Evolutionary conservation across 495 filamentous ascomycete species (phyloP), one percentile per base, ranked within the genome.

Genomic region (Podospora didyma): DNA sequence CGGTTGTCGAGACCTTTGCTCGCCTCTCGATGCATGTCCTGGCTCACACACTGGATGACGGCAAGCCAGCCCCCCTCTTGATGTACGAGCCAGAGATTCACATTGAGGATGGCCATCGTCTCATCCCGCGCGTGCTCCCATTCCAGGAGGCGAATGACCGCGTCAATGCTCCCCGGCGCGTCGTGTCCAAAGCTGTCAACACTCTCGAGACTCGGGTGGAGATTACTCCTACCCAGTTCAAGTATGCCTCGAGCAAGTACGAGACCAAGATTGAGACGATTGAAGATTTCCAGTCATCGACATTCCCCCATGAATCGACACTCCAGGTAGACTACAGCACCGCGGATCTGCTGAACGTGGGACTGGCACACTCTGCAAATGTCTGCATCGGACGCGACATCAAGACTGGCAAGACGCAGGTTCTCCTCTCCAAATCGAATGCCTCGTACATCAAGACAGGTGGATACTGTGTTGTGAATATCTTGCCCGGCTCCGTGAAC

Each of bases 321-420:
- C 58, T 78, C 16, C 66, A 65, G 45, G 69, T 76, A 0, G 64
- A 74, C 46, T 75, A 72, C 57, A 77, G 75, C 61, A 69, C 65
- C 2, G 68, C 62, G 0, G 54, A 70, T 14, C 44, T 57, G 2
- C 20, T 74, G 7, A 65, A 52, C 2, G 16, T 72, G n/a, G 46
- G 41, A 23, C 10, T 31, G 23, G 3, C 12, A 1, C n/a, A 2
- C 10, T 44, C 46, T 1, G 49, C 49, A 0, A 65, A 75, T 35
- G 26, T 76, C 31, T 73, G 67, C 42, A 47, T 72, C 5, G 74
- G 75, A 3, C 57, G 64, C 7, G 50, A 71, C 19, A 17, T 52
- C 17, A 6, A 45, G 11, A 67, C 63, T 2, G 59, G 59, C 2
- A 53, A 67, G 39, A 41, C 44, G 0, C 51, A 66, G n/a, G 55